These are phyloP conservation scores for Aspergillus brasiliensis DNA, from an alignment of 2,329 filamentous ascomycete species.

Conservation along the genomic window DNA sequence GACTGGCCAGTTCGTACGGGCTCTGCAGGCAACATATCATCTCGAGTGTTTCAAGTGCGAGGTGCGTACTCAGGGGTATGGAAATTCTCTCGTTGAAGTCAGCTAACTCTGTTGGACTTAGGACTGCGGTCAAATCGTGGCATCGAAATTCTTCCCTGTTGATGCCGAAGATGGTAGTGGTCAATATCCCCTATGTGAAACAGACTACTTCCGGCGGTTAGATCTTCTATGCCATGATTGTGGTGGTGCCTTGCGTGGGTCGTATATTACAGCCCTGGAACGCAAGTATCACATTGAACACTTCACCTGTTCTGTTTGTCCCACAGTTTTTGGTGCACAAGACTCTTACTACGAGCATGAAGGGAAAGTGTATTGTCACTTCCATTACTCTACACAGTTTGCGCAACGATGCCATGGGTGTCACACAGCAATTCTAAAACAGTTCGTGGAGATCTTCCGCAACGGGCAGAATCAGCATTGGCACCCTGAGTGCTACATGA, in stretches of 20 bases:
- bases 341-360: conserved; percentile 99
- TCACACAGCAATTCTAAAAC: conserved; percentile 94
- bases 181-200: conserved; percentile 96
- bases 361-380: conserved; percentile 94
- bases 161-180: conserved; percentile 79
- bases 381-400: conserved; percentile 97
- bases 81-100: conserved; percentile 11
- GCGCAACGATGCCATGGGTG: conserved; percentile 96
- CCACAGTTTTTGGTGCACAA: conserved; percentile 95
- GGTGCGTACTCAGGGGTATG: conserved; percentile 57
- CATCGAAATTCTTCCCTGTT: conserved; percentile 97
- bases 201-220: conserved; percentile 91
- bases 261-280: conserved; percentile 96
- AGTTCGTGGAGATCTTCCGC: conserved; percentile 98
- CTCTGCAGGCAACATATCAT: conserved; percentile 90
- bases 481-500: conserved; percentile 99
- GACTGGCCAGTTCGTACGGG: conserved; percentile 94
- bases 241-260: conserved; percentile 87
- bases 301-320: conserved; percentile 96
- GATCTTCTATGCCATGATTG: conserved; percentile 91
- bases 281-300: conserved; percentile 99
- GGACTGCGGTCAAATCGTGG: conserved; percentile 97
- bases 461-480: conserved; percentile 98
- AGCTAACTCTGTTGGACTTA: conserved; percentile 45
- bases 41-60: conserved; percentile 97